Base-by-base conservation (phyloP, 2,329 filamentous ascomycete species). In the Tolypocladium paradoxum region DNA sequence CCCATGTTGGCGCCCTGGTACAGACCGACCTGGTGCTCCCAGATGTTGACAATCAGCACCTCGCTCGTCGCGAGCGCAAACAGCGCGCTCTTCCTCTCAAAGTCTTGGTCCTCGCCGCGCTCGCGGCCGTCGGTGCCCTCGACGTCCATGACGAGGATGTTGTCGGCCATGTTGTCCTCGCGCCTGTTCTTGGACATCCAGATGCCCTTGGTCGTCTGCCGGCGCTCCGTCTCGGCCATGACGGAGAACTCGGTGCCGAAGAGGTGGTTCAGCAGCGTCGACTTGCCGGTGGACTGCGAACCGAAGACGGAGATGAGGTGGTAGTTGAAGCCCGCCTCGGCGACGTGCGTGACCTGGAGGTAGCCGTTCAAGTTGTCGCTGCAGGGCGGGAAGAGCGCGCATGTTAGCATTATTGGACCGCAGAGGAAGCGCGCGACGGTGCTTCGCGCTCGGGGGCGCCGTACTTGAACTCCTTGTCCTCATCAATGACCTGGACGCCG, bases 1-100 rank as follows among this genome's bases (percentile, higher is more conserved):
- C 93, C 93, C 93, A 99, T 99, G 70, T 99, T 99, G 62, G 93
- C 93, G 54, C 93, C 93, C 73, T 99, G 92, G 68, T 99, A 99
- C 69, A 99, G 71, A 48, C 93, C 93, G 57, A 99, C 93, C 72
- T 99, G 93, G 70, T 96, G 92, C 72, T 99, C 93, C 93, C 93
- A 99, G 60, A 99, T 95, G 68, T 99, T 99, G 70, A 99, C 87
- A 66, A 99, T 95, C 62, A 99, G 78, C 51, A 99, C 92, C 74
- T 99, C 93, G 68, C 92, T 97, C 20, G 93, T 99, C 49, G 93
- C 93, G 64, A 99, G 80, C 50, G 93, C 93, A 72, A 99, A 99
- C 22, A 99, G 80, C 27, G 93, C 93, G 70, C 91, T 96, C 76
- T 99, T 99, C 65, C 93, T 82, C 79, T 99, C 93, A 70, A 99